Conservation (phyloP, 164 flowering plant genomes). For the Cinnamomum micranthum region DNA sequence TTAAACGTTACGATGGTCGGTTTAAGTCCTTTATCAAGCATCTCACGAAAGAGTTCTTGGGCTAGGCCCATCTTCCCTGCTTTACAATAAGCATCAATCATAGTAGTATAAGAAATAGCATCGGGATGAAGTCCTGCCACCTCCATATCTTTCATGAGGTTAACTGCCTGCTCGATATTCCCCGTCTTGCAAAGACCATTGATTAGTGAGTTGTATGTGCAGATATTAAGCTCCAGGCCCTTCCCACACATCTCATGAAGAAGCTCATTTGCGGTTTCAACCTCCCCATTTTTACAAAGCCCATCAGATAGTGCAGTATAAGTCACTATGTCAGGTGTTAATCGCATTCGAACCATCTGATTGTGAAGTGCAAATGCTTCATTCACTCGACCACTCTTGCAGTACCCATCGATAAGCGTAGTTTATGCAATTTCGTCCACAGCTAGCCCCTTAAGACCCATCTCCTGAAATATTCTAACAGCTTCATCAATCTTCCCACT, state of each 20-base stretch:
- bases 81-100: conserved; percentile 36
- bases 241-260: conserved; percentile 30
- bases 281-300: conserved; percentile 29
- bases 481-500: conserved; percentile 49
- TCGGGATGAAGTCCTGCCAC: conserved; percentile 25
- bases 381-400: conserved; percentile 27
- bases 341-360: conserved; percentile 23
- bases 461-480: conserved; percentile 37
- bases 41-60: conserved; percentile 28
- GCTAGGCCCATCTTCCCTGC: conserved; percentile 27
- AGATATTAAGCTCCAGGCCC: conserved; percentile 26
- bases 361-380: conserved; percentile 32
- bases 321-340: conserved; percentile 29
- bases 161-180: conserved; percentile 27
- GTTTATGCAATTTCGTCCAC: conserved; percentile 33
- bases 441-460: conserved; percentile 38
- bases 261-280: conserved; percentile 35
- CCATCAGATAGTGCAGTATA: conserved; percentile 33
- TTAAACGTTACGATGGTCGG: conserved; percentile 44
- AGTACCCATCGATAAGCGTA: conserved; percentile 33
- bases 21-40: conserved; percentile 33
- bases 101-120: conserved; percentile 28
- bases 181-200: conserved; percentile 35
- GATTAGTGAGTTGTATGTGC: conserved; percentile 28
- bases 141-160: conserved; percentile 34